Evolutionary conservation across 768 basidiomycete genomes (phyloP).

Genomic region (Hygrocybe punicea): DNA sequence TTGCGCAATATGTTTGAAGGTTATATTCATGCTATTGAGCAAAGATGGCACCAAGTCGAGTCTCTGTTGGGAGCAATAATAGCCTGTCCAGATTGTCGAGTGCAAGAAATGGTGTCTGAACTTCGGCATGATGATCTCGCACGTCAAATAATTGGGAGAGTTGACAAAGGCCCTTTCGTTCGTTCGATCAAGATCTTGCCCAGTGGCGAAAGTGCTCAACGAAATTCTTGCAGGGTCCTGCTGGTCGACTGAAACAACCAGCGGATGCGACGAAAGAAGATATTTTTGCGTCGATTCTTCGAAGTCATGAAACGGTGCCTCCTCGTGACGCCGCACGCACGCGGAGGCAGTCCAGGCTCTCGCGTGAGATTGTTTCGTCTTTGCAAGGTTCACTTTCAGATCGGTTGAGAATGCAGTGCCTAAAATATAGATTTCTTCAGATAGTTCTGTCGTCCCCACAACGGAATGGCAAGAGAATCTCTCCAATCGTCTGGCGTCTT

Average conservation of each 20-base stretch:
- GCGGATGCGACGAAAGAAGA: slow-evolving; percentile 69
- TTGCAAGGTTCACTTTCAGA: slow-evolving; percentile 46
- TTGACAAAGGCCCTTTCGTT: slow-evolving; percentile 79
- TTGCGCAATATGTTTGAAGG: slow-evolving; percentile 41
- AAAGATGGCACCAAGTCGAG: slow-evolving; percentile 88
- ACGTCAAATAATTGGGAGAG: slow-evolving; percentile 68
- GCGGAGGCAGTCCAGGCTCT: slow-evolving; percentile 70
- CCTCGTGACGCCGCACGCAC: slow-evolving; percentile 57
- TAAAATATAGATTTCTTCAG: slow-evolving; percentile 31
- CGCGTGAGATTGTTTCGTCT: slow-evolving; percentile 78
- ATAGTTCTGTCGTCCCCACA: slow-evolving; percentile 62
- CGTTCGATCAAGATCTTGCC: slow-evolving; percentile 19
- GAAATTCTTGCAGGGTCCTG: slow-evolving; percentile 52
- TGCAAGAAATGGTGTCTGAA: slow-evolving; percentile 59
- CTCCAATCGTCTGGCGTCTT: slow-evolving; percentile 48
- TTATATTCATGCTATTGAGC: slow-evolving; percentile 91
- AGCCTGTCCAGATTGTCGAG: slow-evolving; percentile 63
- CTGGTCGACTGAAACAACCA: slow-evolving; percentile 59
- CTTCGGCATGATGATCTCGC: slow-evolving; percentile 72
- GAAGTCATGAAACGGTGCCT: slow-evolving; percentile 48
- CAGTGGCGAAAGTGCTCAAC: slow-evolving; percentile 2
- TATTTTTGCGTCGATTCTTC: slow-evolving; percentile 71
- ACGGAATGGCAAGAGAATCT: slow-evolving; percentile 78
- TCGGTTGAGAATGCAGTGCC: not conserved
- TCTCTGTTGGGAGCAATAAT: slow-evolving; percentile 81